Percentiles rank a stretch among this genome's conserved stretches.
Evolutionary conservation across 1,139 yeast species (phyloP).

Genomic region (Magnusiomyces suaveolens): DNA sequence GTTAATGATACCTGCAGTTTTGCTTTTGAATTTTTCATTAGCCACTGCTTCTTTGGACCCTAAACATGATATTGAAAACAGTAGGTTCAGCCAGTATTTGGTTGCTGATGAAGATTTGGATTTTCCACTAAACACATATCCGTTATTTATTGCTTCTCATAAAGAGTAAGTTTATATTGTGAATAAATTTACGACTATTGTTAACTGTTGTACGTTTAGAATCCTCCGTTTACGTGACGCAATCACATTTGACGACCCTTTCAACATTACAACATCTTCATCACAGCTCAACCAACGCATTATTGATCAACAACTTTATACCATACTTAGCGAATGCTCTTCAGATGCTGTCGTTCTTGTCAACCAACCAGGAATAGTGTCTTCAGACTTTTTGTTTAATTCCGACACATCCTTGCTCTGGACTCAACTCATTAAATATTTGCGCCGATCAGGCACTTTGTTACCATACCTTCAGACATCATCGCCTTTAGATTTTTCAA

Average conservation of each 20-base stretch:
- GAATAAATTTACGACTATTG: neutral
- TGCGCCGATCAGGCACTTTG: constrained; percentile 53
- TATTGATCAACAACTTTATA: constrained; percentile 37
- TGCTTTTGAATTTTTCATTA: neutral
- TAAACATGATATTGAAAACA: neutral
- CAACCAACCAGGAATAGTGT: constrained; percentile 58
- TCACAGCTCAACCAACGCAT: constrained; percentile 4
- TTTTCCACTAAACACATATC: constrained; percentile 17
- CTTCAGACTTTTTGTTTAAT: constrained; percentile 42
- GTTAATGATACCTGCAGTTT: neutral
- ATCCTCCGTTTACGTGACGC: constrained; percentile 26
- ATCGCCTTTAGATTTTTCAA: constrained; percentile 40
- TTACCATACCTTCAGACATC: constrained; percentile 50
- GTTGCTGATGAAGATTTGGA: neutral
- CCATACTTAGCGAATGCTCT: constrained; percentile 49
- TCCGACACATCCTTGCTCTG: constrained; percentile 32
- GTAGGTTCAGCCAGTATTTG: constrained; percentile 5
- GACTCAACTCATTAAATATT: constrained; percentile 45
- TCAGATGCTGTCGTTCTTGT: constrained; percentile 62
- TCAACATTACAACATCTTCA: constrained; percentile 2
- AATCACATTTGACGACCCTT: constrained; percentile 29
- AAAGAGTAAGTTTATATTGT: constrained; percentile 19
- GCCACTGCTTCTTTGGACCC: constrained; percentile 2
- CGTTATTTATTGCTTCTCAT: constrained; percentile 21
- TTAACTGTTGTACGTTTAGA: constrained; percentile 13